Evolutionary conservation across 352 stramenopile genomes (phyloP).

Genomic region (Paralagenidium karlingii): DNA sequence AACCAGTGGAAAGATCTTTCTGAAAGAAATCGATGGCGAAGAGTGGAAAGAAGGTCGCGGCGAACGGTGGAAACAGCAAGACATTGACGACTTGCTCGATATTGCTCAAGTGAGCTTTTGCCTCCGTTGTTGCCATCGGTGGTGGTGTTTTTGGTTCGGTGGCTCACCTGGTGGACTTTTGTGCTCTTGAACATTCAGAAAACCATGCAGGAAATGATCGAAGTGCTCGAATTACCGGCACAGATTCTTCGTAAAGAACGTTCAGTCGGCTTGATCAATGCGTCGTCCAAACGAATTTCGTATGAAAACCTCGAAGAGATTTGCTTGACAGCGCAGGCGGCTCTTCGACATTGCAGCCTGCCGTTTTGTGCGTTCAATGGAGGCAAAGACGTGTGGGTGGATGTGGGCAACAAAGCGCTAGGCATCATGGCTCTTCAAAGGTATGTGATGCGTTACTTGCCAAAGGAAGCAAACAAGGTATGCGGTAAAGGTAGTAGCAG

Average conservation of each 20-base stretch:
- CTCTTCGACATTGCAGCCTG: conserved; percentile 59
- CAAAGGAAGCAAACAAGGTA: too few relatives aligned
- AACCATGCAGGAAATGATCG: conserved; percentile 59
- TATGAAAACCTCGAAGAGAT: conserved; percentile 93
- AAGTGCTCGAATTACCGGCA: conserved; percentile 73
- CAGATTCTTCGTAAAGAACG: conserved; percentile 88
- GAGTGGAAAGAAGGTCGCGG: conserved; percentile 72
- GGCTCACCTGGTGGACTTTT: neutral
- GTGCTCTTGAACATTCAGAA: too few relatives aligned
- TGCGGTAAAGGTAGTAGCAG: neutral
- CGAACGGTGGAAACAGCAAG: conserved; percentile 73
- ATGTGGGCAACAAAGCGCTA: conserved; percentile 94
- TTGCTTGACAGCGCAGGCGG: conserved; percentile 85
- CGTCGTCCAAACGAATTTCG: conserved; percentile 57
- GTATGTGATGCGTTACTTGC: conserved; percentile 60
- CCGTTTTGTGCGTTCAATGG: conserved; percentile 96
- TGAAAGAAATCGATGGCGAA: conserved; percentile 48
- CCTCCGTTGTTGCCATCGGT: too few relatives aligned
- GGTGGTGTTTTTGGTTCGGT: too few relatives aligned
- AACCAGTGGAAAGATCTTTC: conserved; percentile 22
- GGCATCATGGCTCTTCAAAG: conserved; percentile 88
- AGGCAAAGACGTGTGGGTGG: conserved; percentile 92
- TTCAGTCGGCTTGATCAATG: conserved; percentile 88
- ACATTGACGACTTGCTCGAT: conserved; percentile 83
- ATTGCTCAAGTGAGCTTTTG: too few relatives aligned